Base-by-base conservation (phyloP, 2,329 filamentous ascomycete species). In the Alternaria angustiovoidea region DNA sequence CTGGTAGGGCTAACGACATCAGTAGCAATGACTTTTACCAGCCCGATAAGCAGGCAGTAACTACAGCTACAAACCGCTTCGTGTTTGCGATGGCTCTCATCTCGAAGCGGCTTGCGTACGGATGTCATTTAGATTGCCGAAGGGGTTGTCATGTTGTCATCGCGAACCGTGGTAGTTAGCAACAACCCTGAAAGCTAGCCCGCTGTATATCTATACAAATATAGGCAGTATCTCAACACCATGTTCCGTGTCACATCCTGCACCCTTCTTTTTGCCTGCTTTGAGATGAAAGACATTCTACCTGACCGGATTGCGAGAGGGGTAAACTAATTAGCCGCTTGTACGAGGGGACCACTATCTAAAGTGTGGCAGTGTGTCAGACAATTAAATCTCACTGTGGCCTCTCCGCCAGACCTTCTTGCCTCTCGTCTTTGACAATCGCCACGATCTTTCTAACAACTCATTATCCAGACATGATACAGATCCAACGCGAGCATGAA, bases 121-220 rank as follows among this genome's bases (percentile, higher is more conserved):
- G 8, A 1, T 41, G 38, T 41, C 9, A 7, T 41, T 22, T 41
- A 5, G 18, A 22, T 22, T 22, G 39, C 18, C 0, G 18, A 6
- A 41, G 5, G 11, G 5, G 1, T 2, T 14, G 4, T 41, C 18
- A 9, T 41, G 9, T 22, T 20, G n/a, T 20, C 7, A 39, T 39
- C n/a, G n/a, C n/a, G 0, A 39, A 39, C 38, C 38, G n/a, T 39
- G 38, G 8, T 39, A 39, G 8, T 20, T n/a, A 5, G 5, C 38
- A 9, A 39, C 8, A 18, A 20, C 8, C n/a, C n/a, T 0, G 7
- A 20, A 39, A 18, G 38, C 38, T 5, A 39, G 6, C 34, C 5
- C 16, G 3, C 16, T 38, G 7, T 18, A 0, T 38, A 18, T 6
- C 1, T 8, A n/a, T 4, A n/a, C 2, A 18, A 4, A n/a, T n/a